Evolutionary conservation across 2,329 filamentous ascomycete genomes (phyloP).

Genomic region (Ophiostoma perfectum): DNA sequence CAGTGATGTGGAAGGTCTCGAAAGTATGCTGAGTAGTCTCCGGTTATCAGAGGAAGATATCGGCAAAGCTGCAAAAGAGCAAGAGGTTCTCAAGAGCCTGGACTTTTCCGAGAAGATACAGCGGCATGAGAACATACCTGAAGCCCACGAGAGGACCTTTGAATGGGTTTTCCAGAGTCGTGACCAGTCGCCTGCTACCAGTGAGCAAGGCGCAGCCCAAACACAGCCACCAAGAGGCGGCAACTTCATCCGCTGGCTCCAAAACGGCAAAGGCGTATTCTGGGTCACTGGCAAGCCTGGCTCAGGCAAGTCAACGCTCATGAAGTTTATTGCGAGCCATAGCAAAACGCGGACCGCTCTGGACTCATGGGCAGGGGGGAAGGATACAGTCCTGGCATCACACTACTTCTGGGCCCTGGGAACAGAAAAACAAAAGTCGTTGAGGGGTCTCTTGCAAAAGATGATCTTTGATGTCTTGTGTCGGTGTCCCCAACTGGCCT

Average conservation of each 20-base stretch:
- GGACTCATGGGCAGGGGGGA: not conserved
- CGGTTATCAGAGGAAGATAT: not conserved
- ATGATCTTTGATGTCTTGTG: slow-evolving; percentile 17
- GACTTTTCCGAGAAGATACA: not conserved
- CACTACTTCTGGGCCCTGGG: slow-evolving; percentile 21
- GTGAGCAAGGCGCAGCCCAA: not conserved
- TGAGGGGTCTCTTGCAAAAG: slow-evolving; percentile 17
- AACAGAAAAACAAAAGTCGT: slow-evolving; percentile 15
- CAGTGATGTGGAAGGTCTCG: not conserved
- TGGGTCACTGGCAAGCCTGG: slow-evolving; percentile 21
- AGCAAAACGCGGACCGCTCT: not conserved
- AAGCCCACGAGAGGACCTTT: slow-evolving; percentile 17
- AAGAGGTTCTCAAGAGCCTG: not conserved
- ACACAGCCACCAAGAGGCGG: not conserved
- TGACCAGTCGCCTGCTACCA: not conserved
- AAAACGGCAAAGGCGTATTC: slow-evolving; percentile 15
- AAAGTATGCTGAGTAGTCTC: not conserved
- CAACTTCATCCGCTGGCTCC: slow-evolving; percentile 14
- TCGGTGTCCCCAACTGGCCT: slow-evolving; percentile 14
- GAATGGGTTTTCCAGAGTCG: slow-evolving; percentile 15
- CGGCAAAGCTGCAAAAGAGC: not conserved
- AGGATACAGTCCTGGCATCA: not conserved
- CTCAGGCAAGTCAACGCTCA: slow-evolving; percentile 21
- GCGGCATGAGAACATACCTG: slow-evolving; percentile 14
- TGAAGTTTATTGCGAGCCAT: slow-evolving; percentile 21